Evolutionary conservation across 2,329 filamentous ascomycete genomes (phyloP).

Genomic region (Fusarium pseudoanthophilum): DNA sequence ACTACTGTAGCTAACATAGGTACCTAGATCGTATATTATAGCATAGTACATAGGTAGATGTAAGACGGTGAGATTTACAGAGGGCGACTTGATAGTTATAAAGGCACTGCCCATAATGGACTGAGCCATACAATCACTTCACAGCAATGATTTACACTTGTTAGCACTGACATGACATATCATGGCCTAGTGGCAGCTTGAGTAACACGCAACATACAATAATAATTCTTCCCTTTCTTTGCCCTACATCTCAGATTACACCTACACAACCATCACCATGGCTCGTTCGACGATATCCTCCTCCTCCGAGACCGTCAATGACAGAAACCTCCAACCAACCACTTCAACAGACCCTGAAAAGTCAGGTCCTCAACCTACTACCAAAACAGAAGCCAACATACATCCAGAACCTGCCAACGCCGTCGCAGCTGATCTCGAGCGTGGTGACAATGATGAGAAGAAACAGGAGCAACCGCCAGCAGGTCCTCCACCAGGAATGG

Average conservation of each 20-base stretch:
- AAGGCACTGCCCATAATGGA: neutral
- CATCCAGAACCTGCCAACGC: slow-evolving; percentile 46
- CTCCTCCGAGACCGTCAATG: slow-evolving; percentile 43
- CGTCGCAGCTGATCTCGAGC: slow-evolving; percentile 45
- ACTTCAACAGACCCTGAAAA: slow-evolving; percentile 23
- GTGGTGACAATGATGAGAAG: slow-evolving; percentile 22
- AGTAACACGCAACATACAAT: neutral
- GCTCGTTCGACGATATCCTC: slow-evolving; percentile 39
- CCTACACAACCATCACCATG: slow-evolving; percentile 29
- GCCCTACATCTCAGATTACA: neutral
- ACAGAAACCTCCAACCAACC: slow-evolving; percentile 22
- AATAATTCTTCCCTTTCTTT: neutral
- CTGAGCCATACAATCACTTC: neutral
- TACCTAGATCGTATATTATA: neutral
- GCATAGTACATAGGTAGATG: neutral
- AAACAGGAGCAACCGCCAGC: slow-evolving; percentile 23
- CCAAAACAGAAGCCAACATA: slow-evolving; percentile 27
- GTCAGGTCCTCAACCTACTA: slow-evolving; percentile 12
- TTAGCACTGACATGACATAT: neutral
- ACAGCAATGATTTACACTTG: neutral
- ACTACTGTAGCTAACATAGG: neutral
- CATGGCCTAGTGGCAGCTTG: neutral
- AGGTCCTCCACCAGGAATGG: slow-evolving; percentile 49
- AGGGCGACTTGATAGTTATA: neutral
- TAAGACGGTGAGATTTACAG: neutral